phyloP scores from a whole-genome alignment of 306 rosid genomes.

The Alnus rubra region DNA sequence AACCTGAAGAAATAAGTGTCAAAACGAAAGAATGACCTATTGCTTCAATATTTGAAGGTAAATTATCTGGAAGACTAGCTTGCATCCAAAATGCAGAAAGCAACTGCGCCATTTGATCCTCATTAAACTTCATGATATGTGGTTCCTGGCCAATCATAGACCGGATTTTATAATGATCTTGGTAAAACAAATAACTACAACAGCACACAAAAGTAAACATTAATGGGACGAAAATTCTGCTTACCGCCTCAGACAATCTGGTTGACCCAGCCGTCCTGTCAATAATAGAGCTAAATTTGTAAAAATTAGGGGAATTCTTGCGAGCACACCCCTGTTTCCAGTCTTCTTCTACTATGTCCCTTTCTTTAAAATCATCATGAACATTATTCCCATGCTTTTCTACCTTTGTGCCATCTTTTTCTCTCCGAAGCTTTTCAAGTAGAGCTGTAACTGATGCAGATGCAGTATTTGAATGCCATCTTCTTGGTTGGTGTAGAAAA shows the following conservation, averaged over 20 bases:
- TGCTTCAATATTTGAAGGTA: conserved; percentile 89
- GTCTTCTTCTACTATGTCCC: conserved; percentile 51
- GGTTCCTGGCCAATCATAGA: conserved; percentile 67
- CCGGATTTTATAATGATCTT: conserved; percentile 9
- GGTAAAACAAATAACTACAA: conserved; percentile 10
- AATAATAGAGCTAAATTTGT: conserved; percentile 62
- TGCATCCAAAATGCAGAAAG: conserved; percentile 94
- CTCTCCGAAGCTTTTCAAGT: conserved; percentile 89
- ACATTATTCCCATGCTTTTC: conserved; percentile 42
- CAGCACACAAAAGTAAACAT: conserved; percentile 16
- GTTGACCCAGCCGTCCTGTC: conserved; percentile 64
- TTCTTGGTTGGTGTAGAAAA: conserved; percentile 58
- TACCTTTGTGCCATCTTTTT: conserved; percentile 50
- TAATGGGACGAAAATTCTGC: conserved; percentile 25
- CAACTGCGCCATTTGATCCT: conserved; percentile 85
- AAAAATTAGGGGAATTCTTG: conserved; percentile 68
- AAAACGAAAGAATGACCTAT: conserved; percentile 73
- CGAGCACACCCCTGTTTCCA: conserved; percentile 62
- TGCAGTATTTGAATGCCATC: conserved; percentile 58
- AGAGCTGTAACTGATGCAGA: conserved; percentile 84
- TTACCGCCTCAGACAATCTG: conserved; percentile 58
- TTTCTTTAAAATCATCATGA: conserved; percentile 53
- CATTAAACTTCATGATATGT: conserved; percentile 69
- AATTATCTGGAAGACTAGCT: conserved; percentile 76
- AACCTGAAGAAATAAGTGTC: conserved; percentile 64